Evolutionary conservation across 1,284 basidiomycete genomes (phyloP).

Genomic region (Mycosarcoma mackinlayi): DNA sequence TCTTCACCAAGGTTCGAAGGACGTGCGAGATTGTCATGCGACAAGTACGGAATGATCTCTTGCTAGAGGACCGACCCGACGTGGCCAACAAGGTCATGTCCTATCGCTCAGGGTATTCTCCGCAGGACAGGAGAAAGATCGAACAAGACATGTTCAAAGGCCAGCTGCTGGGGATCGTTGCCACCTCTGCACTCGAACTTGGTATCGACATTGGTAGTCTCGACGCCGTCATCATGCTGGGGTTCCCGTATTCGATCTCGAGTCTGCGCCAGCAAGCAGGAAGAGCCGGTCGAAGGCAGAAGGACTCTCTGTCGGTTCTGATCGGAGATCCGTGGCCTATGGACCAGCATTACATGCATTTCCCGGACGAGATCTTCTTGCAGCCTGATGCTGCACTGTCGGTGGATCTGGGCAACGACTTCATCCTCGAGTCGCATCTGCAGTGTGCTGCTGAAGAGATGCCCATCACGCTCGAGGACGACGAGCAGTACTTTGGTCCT

Average conservation of each 20-base stretch:
- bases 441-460: constrained; percentile 90
- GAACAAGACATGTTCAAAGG: constrained; percentile 88
- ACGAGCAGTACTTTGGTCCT: constrained; percentile 79
- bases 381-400: constrained; percentile 75
- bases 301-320: constrained; percentile 83
- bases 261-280: constrained; percentile 88
- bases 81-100: constrained; percentile 82
- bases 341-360: constrained; percentile 80
- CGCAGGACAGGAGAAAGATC: constrained; percentile 81
- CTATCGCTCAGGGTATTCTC: constrained; percentile 81
- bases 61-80: constrained; percentile 80
- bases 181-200: constrained; percentile 88
- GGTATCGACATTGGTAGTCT: constrained; percentile 89
- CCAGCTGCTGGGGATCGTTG: constrained; percentile 82
- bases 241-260: constrained; percentile 76
- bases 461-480: constrained; percentile 76
- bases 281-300: constrained; percentile 82
- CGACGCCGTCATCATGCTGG: constrained; percentile 89
- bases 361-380: constrained; percentile 72
- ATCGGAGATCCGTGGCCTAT: constrained; percentile 79
- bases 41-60: constrained; percentile 78
- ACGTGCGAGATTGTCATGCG: constrained; percentile 87
- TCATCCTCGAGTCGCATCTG: constrained; percentile 83
- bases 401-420: constrained; percentile 79
- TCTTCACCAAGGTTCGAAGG: constrained; percentile 88